Evolutionary conservation across 768 basidiomycete species (phyloP), one percentile per base, ranked within the genome.

Genomic region (Naganishia onofrii): DNA sequence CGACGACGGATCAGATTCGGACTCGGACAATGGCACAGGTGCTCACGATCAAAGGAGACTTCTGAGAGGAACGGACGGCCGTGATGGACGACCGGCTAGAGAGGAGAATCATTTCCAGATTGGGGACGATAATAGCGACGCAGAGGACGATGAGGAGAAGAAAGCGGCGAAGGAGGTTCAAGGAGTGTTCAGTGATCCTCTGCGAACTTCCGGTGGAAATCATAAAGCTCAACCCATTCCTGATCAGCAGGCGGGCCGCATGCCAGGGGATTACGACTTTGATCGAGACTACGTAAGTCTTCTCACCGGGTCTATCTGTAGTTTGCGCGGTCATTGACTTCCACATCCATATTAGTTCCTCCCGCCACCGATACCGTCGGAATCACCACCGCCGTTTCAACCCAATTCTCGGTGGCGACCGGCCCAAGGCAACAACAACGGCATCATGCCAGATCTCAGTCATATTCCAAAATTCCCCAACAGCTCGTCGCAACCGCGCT

Each of bases 1-100:
- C 73, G 84, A 88, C 74, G 86, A 87, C 51, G 84, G 86, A 31
- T 84, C 85, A 10, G 78, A 81, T 13, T 78, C 56, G 46, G 65
- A 65, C 12, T 44, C 12, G 51, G 84, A 86, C 44, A 83, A 85
- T 10, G 77, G 80, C 9, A 78, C 53, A 31, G 72, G 48, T 15
- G 70, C 60, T 58, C 66, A 52, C 34, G 73, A 54, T 34, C 68
- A 42, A 69, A 73, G 68, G 70, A 70, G 58, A 69, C 73, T 56
- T 71, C 51, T 29, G 66, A 42, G 46, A 66, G 60, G 42, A 75
- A 64, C 19, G 71, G 74, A 58, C 72, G 72, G 63, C 70, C 71
- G 38, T 6, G 46, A 31, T 15, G 28, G 17, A 8, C n/a, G 46
- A 7, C 23, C 21, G 2, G 13, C 26, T 3, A 36, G 46, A 7